A percentile compares a stretch with the other conserved stretches of the same genome.
Evolutionary conservation across 768 basidiomycete species (phyloP).

Genomic region (Mrakia blollopis): DNA sequence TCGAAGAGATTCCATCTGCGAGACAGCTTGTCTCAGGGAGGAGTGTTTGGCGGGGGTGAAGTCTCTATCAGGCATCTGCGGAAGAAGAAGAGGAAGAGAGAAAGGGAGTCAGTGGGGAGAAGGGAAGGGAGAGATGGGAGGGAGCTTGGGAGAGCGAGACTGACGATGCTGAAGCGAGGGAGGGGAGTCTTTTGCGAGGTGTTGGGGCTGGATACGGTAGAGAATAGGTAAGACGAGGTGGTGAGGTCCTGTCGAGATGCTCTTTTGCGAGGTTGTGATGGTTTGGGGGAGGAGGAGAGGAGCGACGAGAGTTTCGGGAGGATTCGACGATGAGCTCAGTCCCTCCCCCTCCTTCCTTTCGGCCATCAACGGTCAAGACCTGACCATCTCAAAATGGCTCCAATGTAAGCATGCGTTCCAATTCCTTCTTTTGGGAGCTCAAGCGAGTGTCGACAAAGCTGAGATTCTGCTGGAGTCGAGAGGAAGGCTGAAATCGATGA

Average conservation of each 20-base stretch:
- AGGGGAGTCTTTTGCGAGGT: background rate
- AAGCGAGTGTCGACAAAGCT: background rate
- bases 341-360: background rate
- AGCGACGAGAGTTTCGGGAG: background rate
- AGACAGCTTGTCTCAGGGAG: conserved; percentile 22
- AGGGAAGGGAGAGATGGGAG: conserved; percentile 1
- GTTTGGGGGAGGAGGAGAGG: too few relatives aligned
- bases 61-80: conserved; percentile 6
- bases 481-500: too few relatives aligned
- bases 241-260: too few relatives aligned
- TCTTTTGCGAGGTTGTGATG: too few relatives aligned
- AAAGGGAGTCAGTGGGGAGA: background rate
- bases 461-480: background rate
- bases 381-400: background rate
- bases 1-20: conserved; percentile 25
- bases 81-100: background rate
- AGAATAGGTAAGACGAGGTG: too few relatives aligned
- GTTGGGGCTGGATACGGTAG: background rate
- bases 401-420: background rate
- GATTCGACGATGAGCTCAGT: conserved; percentile 12
- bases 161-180: background rate
- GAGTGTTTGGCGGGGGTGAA: conserved; percentile 31
- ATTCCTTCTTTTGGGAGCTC: background rate
- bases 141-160: background rate
- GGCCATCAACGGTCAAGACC: background rate